phyloP scores from a whole-genome alignment of 176 grass and related monocot species.

The Tillandsia fasciculata region DNA sequence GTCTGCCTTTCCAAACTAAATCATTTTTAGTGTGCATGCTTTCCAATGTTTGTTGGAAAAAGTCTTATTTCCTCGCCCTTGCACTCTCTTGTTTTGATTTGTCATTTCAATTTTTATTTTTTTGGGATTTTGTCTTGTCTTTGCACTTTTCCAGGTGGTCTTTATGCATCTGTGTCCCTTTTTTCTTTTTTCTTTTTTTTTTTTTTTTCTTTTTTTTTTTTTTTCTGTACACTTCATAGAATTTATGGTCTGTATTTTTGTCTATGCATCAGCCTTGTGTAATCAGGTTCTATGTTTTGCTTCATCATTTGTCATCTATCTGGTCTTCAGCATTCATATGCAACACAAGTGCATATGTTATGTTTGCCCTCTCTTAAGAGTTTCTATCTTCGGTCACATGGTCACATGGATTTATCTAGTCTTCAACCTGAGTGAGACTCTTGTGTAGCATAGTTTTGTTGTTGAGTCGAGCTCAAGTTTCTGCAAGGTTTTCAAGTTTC shows the following conservation, averaged over 20 bases:
- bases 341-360: background rate
- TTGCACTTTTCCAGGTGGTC: background rate
- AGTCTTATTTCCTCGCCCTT: background rate
- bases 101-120: background rate
- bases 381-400: background rate
- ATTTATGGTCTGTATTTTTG: background rate
- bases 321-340: background rate
- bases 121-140: conserved; percentile 1
- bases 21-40: background rate
- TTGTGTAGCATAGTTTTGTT: background rate
- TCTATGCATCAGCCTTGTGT: background rate
- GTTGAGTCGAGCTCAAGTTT: too few relatives aligned
- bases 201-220: background rate
- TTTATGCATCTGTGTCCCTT: background rate
- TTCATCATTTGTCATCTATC: background rate
- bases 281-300: background rate
- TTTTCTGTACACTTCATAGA: background rate
- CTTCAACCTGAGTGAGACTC: background rate
- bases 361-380: background rate
- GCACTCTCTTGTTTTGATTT: background rate
- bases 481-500: too few relatives aligned
- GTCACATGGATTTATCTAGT: background rate
- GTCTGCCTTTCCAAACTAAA: background rate
- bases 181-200: background rate
- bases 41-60: background rate